Evolutionary conservation across 345 rosid genomes (phyloP), one percentile per base, ranked within the genome.

Genomic region (Populus alba): DNA sequence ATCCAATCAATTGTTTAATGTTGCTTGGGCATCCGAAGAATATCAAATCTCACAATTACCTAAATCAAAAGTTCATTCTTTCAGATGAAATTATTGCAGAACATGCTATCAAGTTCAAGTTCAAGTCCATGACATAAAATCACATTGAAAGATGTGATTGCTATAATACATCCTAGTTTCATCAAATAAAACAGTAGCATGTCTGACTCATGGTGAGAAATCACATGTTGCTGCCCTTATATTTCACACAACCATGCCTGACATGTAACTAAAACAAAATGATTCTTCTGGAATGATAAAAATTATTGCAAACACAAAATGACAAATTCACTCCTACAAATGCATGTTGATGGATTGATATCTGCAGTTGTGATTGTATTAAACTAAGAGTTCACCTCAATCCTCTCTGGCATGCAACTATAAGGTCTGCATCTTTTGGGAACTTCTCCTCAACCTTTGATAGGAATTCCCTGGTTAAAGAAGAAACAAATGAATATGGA

Each of bases 331-430:
- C 72, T n/a, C 10, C 37, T 27, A 18, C 29, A 70, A 35, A 39
- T 41, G 7, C 51, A 18, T 71, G 45, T 31, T 23, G 31, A 67
- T 53, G 37, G 29, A 27, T 20, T 59, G 72, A 57, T 49, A 15
- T 20, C 12, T 13, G 33, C 53, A 74, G 29, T 23, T 25, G 49
- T 33, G n/a, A 38, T 33, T 65, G 68, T n/a, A 80, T 71, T 57
- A 65, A 61, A 66, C 33, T 66, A 38, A 57, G 55, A 53, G 29
- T 53, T 85, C 79, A 95, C 98, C 98, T 92, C 84, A 95, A 84
- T 77, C 98, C 98, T 77, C 90, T 95, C 85, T 95, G 98, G 88
- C 98, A 93, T 68, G 93, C 91, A 84, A 95, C 95, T 62, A 95
- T 91, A 77, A 95, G 89, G 77, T 95, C 95, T 17, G 91, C 33